phyloP scores from a whole-genome alignment of 352 stramenopile species.

The Pythium monospermum region DNA sequence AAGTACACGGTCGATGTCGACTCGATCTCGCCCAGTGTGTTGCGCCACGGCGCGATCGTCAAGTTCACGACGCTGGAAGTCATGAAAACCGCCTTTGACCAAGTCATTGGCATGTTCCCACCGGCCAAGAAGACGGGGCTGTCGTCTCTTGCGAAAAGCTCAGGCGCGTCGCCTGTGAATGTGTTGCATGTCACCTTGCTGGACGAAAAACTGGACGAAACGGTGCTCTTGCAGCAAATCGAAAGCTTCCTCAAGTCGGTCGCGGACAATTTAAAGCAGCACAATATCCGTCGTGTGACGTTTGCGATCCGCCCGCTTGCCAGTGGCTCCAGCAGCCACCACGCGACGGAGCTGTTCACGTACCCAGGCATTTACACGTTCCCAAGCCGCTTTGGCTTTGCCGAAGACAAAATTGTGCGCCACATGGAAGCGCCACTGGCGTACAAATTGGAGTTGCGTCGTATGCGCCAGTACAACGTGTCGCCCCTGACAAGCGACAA shows the following conservation, averaged over 20 bases:
- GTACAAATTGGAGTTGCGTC: conserved; percentile 97
- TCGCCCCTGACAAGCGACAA: conserved; percentile 89
- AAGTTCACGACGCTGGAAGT: conserved; percentile 83
- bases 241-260: conserved; percentile 66
- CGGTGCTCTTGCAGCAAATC: conserved; percentile 41
- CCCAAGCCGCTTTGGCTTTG: conserved; percentile 86
- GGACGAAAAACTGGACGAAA: conserved; percentile 61
- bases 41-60: conserved; percentile 82
- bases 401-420: conserved; percentile 97
- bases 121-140: conserved; percentile 63
- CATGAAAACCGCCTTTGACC: conserved; percentile 61
- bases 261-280: conserved; percentile 43
- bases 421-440: conserved; percentile 97
- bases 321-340: conserved; percentile 21
- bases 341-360: conserved; percentile 55
- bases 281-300: conserved; percentile 87
- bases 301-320: conserved; percentile 74
- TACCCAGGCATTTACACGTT: conserved; percentile 90
- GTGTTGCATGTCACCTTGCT: conserved; percentile 82
- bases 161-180: conserved; percentile 68
- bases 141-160: conserved; percentile 45
- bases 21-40: conserved; percentile 64
- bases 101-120: conserved; percentile 71
- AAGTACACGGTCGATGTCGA: conserved; percentile 48
- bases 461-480: conserved; percentile 98